Evolutionary conservation across 2,329 filamentous ascomycete species (phyloP), one percentile per base, ranked within the genome.

Genomic region (Pseudopithomyces maydicus): DNA sequence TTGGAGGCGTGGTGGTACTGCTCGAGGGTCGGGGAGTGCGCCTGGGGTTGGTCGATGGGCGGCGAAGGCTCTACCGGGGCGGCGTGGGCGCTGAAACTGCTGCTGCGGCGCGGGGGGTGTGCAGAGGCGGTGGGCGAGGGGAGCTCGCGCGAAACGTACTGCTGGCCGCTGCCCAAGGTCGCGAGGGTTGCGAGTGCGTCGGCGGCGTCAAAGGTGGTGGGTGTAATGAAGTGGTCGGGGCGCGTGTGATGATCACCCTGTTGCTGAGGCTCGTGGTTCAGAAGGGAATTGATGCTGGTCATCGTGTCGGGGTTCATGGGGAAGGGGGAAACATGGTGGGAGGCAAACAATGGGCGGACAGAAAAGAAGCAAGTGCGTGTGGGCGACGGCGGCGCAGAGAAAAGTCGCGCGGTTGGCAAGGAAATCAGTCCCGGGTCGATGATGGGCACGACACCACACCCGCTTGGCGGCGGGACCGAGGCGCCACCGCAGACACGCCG

Each of bases 1-100:
- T 72, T 71, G 38, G 78, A 79, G 43, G 74, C 73, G 59, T 80
- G 75, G 58, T 79, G 79, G 63, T 81, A 81, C 45, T 80, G 79
- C 22, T 81, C 77, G 43, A 81, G 74, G 2, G 79, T 78, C 4
- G 80, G 79, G 23, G 79, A 81, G 66, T 71, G 76, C 23, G 59
- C 41, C 22, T 74, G 70, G 23, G 69, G 67, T 47, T 58, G 64
- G 10, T 74, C 68, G 23, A 68, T 55, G 50, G 77, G 75, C 53
- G 77, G 74, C 51, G 72, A 71, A 11, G 78, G 73, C 63, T 79
- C 75, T 41, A 79, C 71, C 32, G 73, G 71, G 54, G 73, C 72
- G 57, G 68, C 68, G 62, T 67, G 65, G 50, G 60, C 62, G 38
- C 51, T 65, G 56, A 74, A 74, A 62, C 73, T 77, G 66, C 72